Conservation (phyloP, 1,139 yeast genomes). For the Suhomyces anneliseae region DNA sequence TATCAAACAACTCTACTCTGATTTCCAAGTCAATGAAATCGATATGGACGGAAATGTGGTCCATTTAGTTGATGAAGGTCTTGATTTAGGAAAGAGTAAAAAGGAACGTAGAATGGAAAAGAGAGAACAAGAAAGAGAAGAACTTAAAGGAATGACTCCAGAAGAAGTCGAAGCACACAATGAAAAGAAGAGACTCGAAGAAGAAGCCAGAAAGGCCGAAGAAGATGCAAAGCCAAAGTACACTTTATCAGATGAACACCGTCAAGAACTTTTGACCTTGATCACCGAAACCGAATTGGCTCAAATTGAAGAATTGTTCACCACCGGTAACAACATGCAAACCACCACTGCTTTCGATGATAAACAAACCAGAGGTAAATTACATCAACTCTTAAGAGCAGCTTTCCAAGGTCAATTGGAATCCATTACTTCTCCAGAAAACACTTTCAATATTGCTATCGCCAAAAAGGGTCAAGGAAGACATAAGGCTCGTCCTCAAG, state of each 20-base stretch:
- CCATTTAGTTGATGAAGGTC: conserved; percentile 73
- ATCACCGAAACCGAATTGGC: conserved; percentile 62
- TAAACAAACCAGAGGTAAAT: conserved; percentile 67
- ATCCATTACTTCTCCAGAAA: conserved; percentile 69
- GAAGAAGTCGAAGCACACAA: conserved; percentile 37
- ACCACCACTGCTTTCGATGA: conserved; percentile 61
- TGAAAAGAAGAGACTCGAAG: conserved; percentile 27
- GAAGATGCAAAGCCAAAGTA: conserved; percentile 40
- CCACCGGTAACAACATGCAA: conserved; percentile 59
- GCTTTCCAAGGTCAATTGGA: conserved; percentile 78
- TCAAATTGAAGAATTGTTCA: conserved; percentile 54
- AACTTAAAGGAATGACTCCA: conserved; percentile 33
- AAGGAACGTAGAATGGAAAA: conserved; percentile 51
- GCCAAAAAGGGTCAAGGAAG: conserved; percentile 33
- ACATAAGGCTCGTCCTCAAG: conserved; percentile 28
- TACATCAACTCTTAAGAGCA: conserved; percentile 75
- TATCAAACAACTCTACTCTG: conserved; percentile 89
- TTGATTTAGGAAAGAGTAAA: conserved; percentile 51
- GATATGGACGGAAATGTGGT: conserved; percentile 66
- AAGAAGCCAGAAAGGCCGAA: conserved; percentile 21
- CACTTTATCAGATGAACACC: conserved; percentile 46
- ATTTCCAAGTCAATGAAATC: conserved; percentile 90
- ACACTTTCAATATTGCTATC: conserved; percentile 61
- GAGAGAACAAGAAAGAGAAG: conserved; percentile 41
- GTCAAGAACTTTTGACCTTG: conserved; percentile 45